These are phyloP conservation scores for Geotrichum macrosporum DNA, from an alignment of 1,139 yeast genomes.

Conservation along the genomic window DNA sequence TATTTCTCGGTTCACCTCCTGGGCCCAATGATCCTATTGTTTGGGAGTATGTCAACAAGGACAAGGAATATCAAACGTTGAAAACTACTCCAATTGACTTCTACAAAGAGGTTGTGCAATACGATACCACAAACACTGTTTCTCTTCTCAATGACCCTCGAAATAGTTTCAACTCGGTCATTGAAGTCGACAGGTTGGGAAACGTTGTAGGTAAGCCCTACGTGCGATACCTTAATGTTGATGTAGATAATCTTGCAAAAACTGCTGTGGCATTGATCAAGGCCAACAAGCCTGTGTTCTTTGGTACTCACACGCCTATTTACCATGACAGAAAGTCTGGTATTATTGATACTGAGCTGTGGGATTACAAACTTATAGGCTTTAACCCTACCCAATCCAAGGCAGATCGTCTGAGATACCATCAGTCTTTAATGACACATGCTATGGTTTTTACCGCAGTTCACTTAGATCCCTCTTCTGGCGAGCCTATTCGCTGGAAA, in stretches of 20 bases:
- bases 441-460: conserved; percentile 81
- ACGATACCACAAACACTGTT: conserved; percentile 52
- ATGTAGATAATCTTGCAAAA: conserved; percentile 52
- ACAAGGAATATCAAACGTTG: conserved; percentile 53
- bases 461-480: conserved; percentile 49
- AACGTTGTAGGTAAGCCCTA: conserved; percentile 64
- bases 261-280: conserved; percentile 64
- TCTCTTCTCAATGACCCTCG: conserved; percentile 79
- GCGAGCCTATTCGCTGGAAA: conserved; percentile 67
- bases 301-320: conserved; percentile 82
- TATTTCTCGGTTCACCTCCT: conserved; percentile 75
- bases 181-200: conserved; percentile 68
- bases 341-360: conserved; percentile 63
- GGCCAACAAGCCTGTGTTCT: conserved; percentile 71
- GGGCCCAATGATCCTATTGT: conserved; percentile 58
- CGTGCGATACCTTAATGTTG: conserved; percentile 65
- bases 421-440: conserved; percentile 71
- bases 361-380: conserved; percentile 62
- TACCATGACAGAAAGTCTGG: conserved; percentile 57
- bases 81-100: conserved; percentile 61
- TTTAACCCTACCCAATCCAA: conserved; percentile 55
- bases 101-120: conserved; percentile 51
- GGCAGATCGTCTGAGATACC: conserved; percentile 54
- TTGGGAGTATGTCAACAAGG: conserved; percentile 75
- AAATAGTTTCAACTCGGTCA: conserved; percentile 56